phyloP scores from a whole-genome alignment of 805 yeast species.

The Wickerhamomyces sydowiorum region DNA sequence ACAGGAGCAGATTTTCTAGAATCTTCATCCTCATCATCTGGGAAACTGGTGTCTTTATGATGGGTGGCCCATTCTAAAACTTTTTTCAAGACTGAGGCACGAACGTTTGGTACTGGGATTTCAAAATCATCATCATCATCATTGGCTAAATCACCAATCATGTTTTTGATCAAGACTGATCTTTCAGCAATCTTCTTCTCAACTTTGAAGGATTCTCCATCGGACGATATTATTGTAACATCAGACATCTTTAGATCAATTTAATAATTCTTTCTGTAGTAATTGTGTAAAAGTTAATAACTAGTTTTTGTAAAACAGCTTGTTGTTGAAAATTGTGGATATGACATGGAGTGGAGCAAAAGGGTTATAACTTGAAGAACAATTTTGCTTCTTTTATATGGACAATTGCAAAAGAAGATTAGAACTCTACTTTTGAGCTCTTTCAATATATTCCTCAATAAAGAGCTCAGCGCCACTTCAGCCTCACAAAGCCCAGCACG shows the following conservation, averaged over 20 bases:
- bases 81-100: conserved; percentile 80
- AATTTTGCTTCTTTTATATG: too few relatives aligned
- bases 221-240: conserved; percentile 66
- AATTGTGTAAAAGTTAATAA: too few relatives aligned
- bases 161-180: conserved; percentile 77
- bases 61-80: conserved; percentile 97
- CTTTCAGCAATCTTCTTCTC: conserved; percentile 82
- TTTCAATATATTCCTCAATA: too few relatives aligned
- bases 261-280: too few relatives aligned
- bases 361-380: too few relatives aligned
- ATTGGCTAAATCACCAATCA: conserved; percentile 69
- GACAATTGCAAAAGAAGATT: too few relatives aligned
- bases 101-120: conserved; percentile 87
- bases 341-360: too few relatives aligned
- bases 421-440: too few relatives aligned
- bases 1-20: conserved; percentile 86
- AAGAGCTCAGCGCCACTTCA: too few relatives aligned
- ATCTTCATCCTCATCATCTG: conserved; percentile 80
- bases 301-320: too few relatives aligned
- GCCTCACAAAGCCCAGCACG: too few relatives aligned
- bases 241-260: conserved; percentile 11
- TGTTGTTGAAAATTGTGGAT: too few relatives aligned
- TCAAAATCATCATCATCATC: conserved; percentile 66
- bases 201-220: conserved; percentile 73
- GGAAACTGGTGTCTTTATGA: conserved; percentile 74